Evolutionary conservation across 352 stramenopile species (phyloP).

Genomic region (Globisporangium recalcitrans): DNA sequence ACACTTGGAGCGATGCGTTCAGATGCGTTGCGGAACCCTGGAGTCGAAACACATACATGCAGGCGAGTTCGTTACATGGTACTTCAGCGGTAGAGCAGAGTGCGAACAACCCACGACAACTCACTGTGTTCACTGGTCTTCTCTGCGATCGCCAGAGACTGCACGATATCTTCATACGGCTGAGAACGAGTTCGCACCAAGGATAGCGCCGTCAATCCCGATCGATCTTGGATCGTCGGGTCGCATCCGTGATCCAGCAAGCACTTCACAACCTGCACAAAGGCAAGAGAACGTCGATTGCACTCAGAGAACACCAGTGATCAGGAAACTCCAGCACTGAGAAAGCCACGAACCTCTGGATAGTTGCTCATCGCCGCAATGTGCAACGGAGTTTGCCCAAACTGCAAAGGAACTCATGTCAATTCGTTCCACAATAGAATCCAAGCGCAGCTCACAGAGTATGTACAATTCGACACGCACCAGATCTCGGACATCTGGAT

Average conservation of each 20-base stretch:
- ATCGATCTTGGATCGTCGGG: conserved; percentile 40
- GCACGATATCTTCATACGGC: conserved; percentile 58
- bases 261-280: conserved; percentile 38
- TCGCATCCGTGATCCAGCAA: conserved; percentile 52
- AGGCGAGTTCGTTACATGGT: background rate
- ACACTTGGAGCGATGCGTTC: background rate
- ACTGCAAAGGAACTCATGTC: conserved; percentile 24
- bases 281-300: too few species aligned
- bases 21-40: conserved; percentile 7
- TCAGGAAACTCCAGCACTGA: background rate
- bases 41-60: background rate
- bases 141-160: conserved; percentile 50
- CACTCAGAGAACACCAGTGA: background rate
- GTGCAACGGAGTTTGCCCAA: conserved; percentile 71
- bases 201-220: conserved; percentile 61
- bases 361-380: conserved; percentile 65
- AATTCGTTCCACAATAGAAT: background rate
- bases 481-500: conserved; percentile 62
- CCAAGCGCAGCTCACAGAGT: background rate
- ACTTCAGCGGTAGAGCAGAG: too few species aligned
- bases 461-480: conserved; percentile 18
- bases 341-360: conserved; percentile 26
- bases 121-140: conserved; percentile 19
- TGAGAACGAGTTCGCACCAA: conserved; percentile 61
- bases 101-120: background rate